These are phyloP conservation scores for Colletotrichum caudatum DNA, from an alignment of 2,329 filamentous ascomycete genomes.

Conservation along the genomic window DNA sequence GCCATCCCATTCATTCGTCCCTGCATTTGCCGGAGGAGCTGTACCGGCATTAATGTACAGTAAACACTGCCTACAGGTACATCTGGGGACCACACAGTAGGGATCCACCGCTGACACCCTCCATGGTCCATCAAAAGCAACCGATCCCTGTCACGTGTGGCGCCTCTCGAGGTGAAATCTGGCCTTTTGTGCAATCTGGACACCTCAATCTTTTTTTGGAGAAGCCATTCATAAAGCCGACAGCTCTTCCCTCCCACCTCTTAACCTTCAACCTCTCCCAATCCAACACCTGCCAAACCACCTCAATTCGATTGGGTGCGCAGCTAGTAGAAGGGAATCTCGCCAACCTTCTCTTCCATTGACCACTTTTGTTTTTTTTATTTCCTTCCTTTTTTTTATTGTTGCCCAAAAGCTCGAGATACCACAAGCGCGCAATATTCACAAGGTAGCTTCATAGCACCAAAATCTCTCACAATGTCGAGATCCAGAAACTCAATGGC, in stretches of 20 bases:
- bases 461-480: constrained; percentile 55
- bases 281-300: constrained; percentile 38
- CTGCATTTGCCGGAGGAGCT: constrained; percentile 4
- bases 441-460: constrained; percentile 40
- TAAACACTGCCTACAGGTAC: constrained; percentile 6
- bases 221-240: constrained; percentile 53
- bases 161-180: constrained; percentile 57
- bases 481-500: constrained; percentile 76
- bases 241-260: constrained; percentile 45
- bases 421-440: constrained; percentile 25
- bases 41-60: too few species aligned
- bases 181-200: constrained; percentile 61
- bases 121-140: constrained; percentile 1
- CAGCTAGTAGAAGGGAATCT: constrained; percentile 39
- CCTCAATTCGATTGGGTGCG: constrained; percentile 39
- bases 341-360: constrained; percentile 17
- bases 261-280: constrained; percentile 32
- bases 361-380: constrained; percentile 3
- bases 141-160: constrained; percentile 49
- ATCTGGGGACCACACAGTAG: constrained; percentile 43
- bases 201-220: constrained; percentile 56
- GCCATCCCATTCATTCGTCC: neutral
- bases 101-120: constrained; percentile 22
- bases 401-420: constrained; percentile 1
- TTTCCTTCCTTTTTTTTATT: constrained; percentile 30